phyloP scores from a whole-genome alignment of 2,329 filamentous ascomycete species.

The Drechslera avenae region DNA sequence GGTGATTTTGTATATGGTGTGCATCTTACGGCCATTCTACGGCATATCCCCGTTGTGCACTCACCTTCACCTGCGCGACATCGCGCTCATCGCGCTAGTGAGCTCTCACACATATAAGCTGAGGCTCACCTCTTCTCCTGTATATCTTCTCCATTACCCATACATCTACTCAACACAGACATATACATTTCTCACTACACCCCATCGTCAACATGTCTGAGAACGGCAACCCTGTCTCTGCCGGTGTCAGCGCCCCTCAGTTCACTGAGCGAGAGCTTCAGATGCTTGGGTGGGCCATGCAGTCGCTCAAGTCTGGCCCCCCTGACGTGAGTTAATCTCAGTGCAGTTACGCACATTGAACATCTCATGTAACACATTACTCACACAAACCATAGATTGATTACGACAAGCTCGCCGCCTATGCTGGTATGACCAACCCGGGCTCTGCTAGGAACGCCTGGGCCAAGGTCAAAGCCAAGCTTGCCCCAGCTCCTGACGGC shows the following conservation, averaged over 20 bases:
- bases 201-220: constrained; percentile 33
- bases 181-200: neutral
- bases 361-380: neutral
- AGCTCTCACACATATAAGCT: neutral
- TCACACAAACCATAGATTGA: constrained; percentile 40
- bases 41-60: neutral
- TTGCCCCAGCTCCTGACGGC: constrained; percentile 19
- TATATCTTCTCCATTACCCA: constrained; percentile 1
- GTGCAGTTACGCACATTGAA: neutral
- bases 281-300: constrained; percentile 45
- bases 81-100: constrained; percentile 9
- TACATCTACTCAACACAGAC: neutral
- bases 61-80: constrained; percentile 20
- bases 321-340: constrained; percentile 33
- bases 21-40: too few relatives aligned
- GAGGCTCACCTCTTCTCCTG: neutral
- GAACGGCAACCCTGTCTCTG: constrained; percentile 15
- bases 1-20: constrained; percentile 15
- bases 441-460: constrained; percentile 48
- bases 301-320: constrained; percentile 45
- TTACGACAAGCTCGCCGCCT: constrained; percentile 43
- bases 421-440: constrained; percentile 45
- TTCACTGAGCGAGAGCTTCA: constrained; percentile 47
- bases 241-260: constrained; percentile 13
- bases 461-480: constrained; percentile 44